These are phyloP conservation scores for Colletotrichum cordylinicola DNA, from an alignment of 2,329 filamentous ascomycete species.

Conservation along the genomic window DNA sequence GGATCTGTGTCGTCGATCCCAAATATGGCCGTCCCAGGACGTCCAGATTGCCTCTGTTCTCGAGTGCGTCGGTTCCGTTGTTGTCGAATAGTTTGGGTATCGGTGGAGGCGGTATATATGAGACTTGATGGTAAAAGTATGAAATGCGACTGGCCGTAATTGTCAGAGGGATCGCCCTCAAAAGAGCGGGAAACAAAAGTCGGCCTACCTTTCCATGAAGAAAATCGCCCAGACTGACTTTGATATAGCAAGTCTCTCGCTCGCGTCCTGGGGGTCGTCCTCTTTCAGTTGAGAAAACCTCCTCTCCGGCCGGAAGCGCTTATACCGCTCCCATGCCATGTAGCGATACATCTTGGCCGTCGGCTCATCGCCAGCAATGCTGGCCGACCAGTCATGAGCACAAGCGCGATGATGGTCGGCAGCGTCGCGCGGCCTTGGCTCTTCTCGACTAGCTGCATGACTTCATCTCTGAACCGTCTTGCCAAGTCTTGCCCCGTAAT, in stretches of 20 bases:
- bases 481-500: constrained; percentile 11
- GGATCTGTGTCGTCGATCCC: not conserved
- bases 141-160: not conserved
- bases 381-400: constrained; percentile 8
- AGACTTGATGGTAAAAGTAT: constrained; percentile 3
- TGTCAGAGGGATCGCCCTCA: accelerated
- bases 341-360: constrained; percentile 16
- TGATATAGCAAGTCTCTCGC: constrained; percentile 6
- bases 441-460: constrained; percentile 15
- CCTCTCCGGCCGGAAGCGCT: constrained; percentile 3
- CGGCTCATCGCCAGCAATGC: constrained; percentile 15
- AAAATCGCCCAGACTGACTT: constrained; percentile 10
- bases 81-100: constrained; percentile 12
- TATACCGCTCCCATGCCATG: constrained; percentile 19
- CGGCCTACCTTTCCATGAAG: constrained; percentile 10
- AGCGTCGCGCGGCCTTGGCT: constrained; percentile 13
- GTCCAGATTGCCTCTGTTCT: constrained; percentile 3
- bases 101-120: constrained; percentile 7
- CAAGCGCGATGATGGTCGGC: constrained; percentile 8
- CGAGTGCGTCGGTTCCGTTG: not conserved
- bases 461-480: not conserved
- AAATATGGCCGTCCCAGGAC: not conserved
- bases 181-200: not conserved
- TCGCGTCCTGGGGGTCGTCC: not conserved
- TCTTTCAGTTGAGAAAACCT: not conserved